A percentile compares a stretch with the other conserved stretches of the same genome.
Conservation (phyloP, 768 basidiomycete species). For the Rhizopogon vulgaris region DNA sequence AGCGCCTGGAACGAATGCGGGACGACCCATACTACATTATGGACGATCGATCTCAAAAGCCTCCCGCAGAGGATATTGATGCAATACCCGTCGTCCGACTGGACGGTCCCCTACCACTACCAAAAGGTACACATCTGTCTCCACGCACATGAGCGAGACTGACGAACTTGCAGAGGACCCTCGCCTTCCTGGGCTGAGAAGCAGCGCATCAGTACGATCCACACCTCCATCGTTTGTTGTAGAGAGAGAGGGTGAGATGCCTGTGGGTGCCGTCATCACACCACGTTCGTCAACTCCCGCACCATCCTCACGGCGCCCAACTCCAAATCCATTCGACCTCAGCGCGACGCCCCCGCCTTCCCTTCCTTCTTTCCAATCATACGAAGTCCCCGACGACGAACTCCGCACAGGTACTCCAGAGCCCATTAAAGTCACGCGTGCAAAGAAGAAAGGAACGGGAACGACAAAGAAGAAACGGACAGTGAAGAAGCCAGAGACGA, state of each 20-base stretch:
- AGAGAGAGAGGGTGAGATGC: slow-evolving; percentile 85
- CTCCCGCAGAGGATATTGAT: slow-evolving; percentile 60
- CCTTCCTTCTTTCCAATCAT: slow-evolving; percentile 41
- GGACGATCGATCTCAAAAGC: slow-evolving; percentile 45
- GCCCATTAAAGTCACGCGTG: slow-evolving; percentile 68
- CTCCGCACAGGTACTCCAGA: slow-evolving; percentile 54
- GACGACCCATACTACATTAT: slow-evolving; percentile 93
- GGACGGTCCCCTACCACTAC: slow-evolving; percentile 52
- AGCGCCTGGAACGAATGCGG: slow-evolving; percentile 65
- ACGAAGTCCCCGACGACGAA: slow-evolving; percentile 43
- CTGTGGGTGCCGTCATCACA: slow-evolving; percentile 40
- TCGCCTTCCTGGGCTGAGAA: slow-evolving; percentile 40
- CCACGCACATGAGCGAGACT: slow-evolving; percentile 11
- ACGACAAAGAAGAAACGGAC: slow-evolving; percentile 68
- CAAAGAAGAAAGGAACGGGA: slow-evolving; percentile 52
- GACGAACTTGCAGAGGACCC: slow-evolving; percentile 29
- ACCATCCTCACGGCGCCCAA: slow-evolving; percentile 20
- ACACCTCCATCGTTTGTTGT: slow-evolving; percentile 50
- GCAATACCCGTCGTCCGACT: slow-evolving; percentile 86
- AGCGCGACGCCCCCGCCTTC: slow-evolving; percentile 31
- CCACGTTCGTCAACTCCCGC: slow-evolving; percentile 21
- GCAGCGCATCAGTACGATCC: slow-evolving; percentile 29
- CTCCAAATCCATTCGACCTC: slow-evolving; percentile 22
- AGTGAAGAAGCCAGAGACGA: slow-evolving; percentile 17
- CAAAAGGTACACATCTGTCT: slow-evolving; percentile 20